Evolutionary conservation across 2,329 filamentous ascomycete genomes (phyloP), one percentile per base, ranked within the genome.

Genomic region (Claviceps monticola): DNA sequence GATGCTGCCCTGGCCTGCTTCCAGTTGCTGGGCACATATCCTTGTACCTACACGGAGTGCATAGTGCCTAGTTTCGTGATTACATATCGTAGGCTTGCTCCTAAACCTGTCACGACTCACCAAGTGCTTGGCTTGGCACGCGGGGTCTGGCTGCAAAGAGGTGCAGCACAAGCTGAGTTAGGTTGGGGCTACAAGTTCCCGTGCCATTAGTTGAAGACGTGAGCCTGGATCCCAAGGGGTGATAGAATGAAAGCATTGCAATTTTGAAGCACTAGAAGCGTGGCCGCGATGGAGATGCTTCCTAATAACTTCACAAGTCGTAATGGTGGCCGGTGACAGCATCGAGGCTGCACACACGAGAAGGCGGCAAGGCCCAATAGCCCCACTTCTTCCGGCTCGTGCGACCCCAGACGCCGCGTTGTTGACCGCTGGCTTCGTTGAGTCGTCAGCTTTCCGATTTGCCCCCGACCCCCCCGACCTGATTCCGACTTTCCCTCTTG

Each of bases 361-460:
- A 34, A 29, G 29, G 29, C 29, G 29, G 29, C 29, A 34, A 34
- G 4, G 29, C 8, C 29, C 29, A 34, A 4, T 34, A 34, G 29
- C 29, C 9, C 29, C 29, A 34, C 9, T 34, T 34, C 9, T 34
- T 34, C 29, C 29, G 29, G 29, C 29, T 34, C 29, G 29, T 34
- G 29, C 29, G 29, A 34, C 29, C 26, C 29, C 29, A 34, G 29
- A 34, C 29, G 9, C 29, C 29, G 29, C 29, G 29, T 34, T 34
- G 29, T 38, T 46, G 46, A 36, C 21, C n/a, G 48, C 42, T 50
- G 52, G 54, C 52, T 50, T 56, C 50, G 42, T 23, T 43, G 42
- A 14, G 42, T 16, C 42, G 48, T 48, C 53, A 56, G 54, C 54
- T 53, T 56, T 56, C 50, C 29, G 29, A 34, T 34, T 34, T 34